Percentiles rank a stretch among this genome's conserved stretches.
Evolutionary conservation across 2,329 filamentous ascomycete species (phyloP).

Genomic region (Parastagonospora avenae): DNA sequence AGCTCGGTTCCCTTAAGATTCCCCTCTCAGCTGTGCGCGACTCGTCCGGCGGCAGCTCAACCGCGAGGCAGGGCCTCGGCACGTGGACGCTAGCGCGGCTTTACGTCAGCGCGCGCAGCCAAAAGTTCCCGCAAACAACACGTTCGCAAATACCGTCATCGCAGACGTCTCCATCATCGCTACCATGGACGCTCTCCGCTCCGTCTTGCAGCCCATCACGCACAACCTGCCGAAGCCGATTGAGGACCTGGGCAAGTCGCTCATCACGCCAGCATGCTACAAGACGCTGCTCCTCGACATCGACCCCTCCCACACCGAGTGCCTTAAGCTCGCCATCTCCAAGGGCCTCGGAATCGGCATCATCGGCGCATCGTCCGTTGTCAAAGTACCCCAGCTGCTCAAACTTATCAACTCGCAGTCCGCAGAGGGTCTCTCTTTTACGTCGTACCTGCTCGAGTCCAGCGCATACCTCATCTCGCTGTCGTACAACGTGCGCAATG

Average conservation of each 20-base stretch:
- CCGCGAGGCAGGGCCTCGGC: conserved; percentile 3
- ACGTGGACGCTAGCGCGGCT: conserved; percentile 5
- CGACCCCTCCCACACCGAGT: conserved; percentile 75
- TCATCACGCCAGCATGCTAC: conserved; percentile 87
- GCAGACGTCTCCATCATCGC: neutral
- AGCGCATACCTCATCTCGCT: conserved; percentile 84
- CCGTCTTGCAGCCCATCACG: conserved; percentile 51
- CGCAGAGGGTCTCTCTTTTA: conserved; percentile 82
- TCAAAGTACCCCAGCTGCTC: conserved; percentile 96
- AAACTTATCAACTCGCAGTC: conserved; percentile 85
- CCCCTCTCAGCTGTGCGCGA: no score
- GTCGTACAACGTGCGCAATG: conserved; percentile 88
- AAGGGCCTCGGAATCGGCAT: conserved; percentile 94
- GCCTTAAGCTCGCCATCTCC: conserved; percentile 86
- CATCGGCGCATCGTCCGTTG: conserved; percentile 84
- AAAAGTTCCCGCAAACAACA: conserved; percentile 10
- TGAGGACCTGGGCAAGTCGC: conserved; percentile 45
- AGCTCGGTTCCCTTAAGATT: no score
- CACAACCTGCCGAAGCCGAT: conserved; percentile 51
- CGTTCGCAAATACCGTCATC: conserved; percentile 10
- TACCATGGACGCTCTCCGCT: conserved; percentile 53
- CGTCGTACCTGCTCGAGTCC: conserved; percentile 92
- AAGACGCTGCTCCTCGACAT: conserved; percentile 82
- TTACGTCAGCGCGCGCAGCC: conserved; percentile 16
- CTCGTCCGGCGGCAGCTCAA: neutral